Evolutionary conservation across 495 filamentous ascomycete species (phyloP).

Genomic region (Aspergillus funiculosus): DNA sequence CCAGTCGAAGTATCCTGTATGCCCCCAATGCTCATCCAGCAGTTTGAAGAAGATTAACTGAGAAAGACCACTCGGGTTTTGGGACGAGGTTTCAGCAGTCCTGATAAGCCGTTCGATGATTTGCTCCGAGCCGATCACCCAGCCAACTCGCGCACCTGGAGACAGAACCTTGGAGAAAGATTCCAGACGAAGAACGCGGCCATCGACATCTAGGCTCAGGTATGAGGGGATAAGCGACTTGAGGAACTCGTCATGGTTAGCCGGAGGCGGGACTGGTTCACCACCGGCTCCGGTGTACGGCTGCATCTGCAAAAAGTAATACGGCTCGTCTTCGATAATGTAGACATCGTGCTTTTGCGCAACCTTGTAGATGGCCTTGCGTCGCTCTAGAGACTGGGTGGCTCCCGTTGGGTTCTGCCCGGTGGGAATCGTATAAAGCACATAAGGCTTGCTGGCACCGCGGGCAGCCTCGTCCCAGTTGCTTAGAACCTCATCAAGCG

Average conservation of each 20-base stretch:
- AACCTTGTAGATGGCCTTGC: constrained; percentile 66
- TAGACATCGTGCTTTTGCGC: constrained; percentile 77
- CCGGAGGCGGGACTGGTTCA: constrained; percentile 46
- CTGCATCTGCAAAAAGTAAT: constrained; percentile 97
- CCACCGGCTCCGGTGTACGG: constrained; percentile 57
- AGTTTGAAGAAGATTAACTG: constrained; percentile 84
- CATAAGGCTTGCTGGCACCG: constrained; percentile 62
- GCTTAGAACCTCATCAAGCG: constrained; percentile 59
- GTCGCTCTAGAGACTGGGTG: constrained; percentile 62
- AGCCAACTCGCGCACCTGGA: constrained; percentile 56
- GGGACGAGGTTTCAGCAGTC: constrained; percentile 70
- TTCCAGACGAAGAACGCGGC: constrained; percentile 63
- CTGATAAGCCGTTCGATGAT: constrained; percentile 72
- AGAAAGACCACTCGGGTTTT: constrained; percentile 76
- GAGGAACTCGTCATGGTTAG: constrained; percentile 55
- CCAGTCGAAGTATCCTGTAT: constrained; percentile 87
- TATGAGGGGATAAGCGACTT: constrained; percentile 55
- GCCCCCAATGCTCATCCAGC: constrained; percentile 90
- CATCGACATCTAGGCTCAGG: constrained; percentile 57
- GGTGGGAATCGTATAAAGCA: constrained; percentile 52
- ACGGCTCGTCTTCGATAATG: constrained; percentile 93
- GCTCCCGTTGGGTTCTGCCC: constrained; percentile 93
- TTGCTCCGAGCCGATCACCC: constrained; percentile 70
- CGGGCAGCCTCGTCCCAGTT: constrained; percentile 56
- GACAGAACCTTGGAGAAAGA: constrained; percentile 65